Evolutionary conservation across 148 eudicot genomes (phyloP), one percentile per base, ranked within the genome.

Genomic region (Vaccinium darrowii): DNA sequence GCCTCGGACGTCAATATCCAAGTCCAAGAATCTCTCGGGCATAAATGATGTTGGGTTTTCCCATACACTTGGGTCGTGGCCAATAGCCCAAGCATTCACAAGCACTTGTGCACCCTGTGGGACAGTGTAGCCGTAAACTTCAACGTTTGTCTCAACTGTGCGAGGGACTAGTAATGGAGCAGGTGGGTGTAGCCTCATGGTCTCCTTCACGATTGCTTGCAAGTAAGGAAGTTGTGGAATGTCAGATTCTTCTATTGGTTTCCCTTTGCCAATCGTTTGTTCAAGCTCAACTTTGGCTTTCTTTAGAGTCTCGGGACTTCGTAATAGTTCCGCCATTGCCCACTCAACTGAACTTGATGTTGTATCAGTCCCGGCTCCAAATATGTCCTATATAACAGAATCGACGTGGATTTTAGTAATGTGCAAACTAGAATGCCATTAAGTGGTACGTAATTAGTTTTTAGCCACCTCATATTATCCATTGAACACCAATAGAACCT

Each of bases 11-110:
- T 83, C 72, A 47, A 83, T 57, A 1, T 56, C 43, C 15, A 23
- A 76, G 72, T 72, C 85, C 53, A 83, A 53, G 80, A 83, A 83
- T 7, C 85, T 83, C 78, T 83, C 80, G 0, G 80, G 71, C 80
- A 74, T 60, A 49, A 83, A 83, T 36, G 78, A 75, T 1, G 78
- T 43, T 1, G 85, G 71, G 14, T 56, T 54, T 13, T 14, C 54
- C 80, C 85, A 83, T 56, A 58, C 47, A 12, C 36, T 19, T 27
- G 80, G 85, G 30, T 75, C 85, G 25, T 79, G 49, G 25, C 80
- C 81, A 7, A 83, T 77, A 23, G 80, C 80, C 80, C 57, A 51
- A 6, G 57, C 80, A 14, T 77, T 77, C 4, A 77, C 58, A n/a
- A 83, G 80, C 53, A 83, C 85, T 53, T 56, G 80, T 2, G 80